Evolutionary conservation across 2,329 filamentous ascomycete species (phyloP), one percentile per base, ranked within the genome.

Genomic region (Camillea tinctor): DNA sequence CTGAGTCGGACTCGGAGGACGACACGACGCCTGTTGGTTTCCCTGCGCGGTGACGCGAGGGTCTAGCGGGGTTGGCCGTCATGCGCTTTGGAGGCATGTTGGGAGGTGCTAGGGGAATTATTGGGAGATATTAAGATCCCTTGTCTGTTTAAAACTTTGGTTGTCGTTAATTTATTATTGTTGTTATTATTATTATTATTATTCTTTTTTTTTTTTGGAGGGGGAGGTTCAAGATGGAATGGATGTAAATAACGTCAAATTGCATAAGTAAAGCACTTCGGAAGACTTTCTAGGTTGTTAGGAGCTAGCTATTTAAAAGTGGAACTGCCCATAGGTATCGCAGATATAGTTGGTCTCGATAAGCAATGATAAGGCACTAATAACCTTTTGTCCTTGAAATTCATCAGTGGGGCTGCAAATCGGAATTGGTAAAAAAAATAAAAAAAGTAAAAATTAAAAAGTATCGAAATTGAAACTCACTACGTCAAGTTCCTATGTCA

Each of bases 21-120:
- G 81, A 83, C 13, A 80, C 78, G 61, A 80, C 82, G 7, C 79
- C 84, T 2, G 82, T 79, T 17, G 88, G 81, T 75, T 97, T 98
- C 66, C 95, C 94, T 17, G 94, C 89, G 60, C 93, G 88, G 71
- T 97, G 90, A 59, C 95, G 90, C 67, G 88, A 86, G 22, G 92
- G 91, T 73, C 88, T 88, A 60, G 89, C 78, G 3, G 92, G 93
- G 72, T 97, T 97, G 64, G 93, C 93, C 64, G 94, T 98, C 91
- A 98, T 97, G 71, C 91, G 90, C 74, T 91, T 93, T 13, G 88
- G 86, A 63, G 90, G 88, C 83, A 85, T 86, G 36, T 52, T 70
- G 64, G 21, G 30, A n/a, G 50, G 20, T 59, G 17, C 7, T 50
- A 21, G 2, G 17, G 49, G 19, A 19, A 50, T 17, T 22, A 15